phyloP scores from a whole-genome alignment of 495 filamentous ascomycete species.

The Pyrenula aspistea region DNA sequence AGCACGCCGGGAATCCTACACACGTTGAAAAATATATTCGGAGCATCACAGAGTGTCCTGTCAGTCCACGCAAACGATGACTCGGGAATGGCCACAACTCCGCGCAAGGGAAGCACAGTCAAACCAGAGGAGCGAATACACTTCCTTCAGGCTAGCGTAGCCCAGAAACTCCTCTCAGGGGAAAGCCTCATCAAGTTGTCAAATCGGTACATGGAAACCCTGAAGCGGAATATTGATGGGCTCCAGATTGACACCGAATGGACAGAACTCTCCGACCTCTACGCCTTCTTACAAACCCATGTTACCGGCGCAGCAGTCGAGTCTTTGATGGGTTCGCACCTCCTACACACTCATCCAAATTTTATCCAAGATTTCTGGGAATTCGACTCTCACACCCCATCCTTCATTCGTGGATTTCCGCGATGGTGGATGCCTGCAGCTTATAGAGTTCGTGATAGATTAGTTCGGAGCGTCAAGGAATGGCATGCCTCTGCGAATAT shows the following conservation, averaged over 20 bases:
- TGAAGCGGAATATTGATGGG: constrained; percentile 7
- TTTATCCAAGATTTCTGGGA: constrained; percentile 5
- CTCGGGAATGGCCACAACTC: constrained; percentile 1
- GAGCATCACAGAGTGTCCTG: no score
- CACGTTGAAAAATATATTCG: no score
- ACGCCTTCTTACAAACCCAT: constrained; percentile 11
- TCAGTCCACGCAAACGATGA: constrained; percentile 5
- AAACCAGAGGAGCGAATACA: constrained; percentile 6
- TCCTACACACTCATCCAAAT: constrained; percentile 11
- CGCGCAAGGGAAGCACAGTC: constrained; percentile 3
- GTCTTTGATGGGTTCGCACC: constrained; percentile 12
- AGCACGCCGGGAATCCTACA: no score
- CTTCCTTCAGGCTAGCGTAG: constrained; percentile 8
- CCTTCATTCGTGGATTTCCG: constrained; percentile 1
- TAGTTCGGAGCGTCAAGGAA: constrained; percentile 4
- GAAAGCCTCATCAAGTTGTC: constrained; percentile 5
- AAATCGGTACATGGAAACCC: constrained; percentile 8
- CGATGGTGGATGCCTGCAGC: constrained; percentile 3
- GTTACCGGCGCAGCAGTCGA: constrained; percentile 13
- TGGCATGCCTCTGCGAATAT: constrained; percentile 4
- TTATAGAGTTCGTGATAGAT: constrained; percentile 1
- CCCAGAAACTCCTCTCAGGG: constrained; percentile 7
- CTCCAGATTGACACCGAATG: constrained; percentile 4
- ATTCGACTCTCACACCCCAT: neutral
- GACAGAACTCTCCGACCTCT: constrained; percentile 9